phyloP scores from a whole-genome alignment of 2,329 filamentous ascomycete genomes.

The Cladosporium sp. region DNA sequence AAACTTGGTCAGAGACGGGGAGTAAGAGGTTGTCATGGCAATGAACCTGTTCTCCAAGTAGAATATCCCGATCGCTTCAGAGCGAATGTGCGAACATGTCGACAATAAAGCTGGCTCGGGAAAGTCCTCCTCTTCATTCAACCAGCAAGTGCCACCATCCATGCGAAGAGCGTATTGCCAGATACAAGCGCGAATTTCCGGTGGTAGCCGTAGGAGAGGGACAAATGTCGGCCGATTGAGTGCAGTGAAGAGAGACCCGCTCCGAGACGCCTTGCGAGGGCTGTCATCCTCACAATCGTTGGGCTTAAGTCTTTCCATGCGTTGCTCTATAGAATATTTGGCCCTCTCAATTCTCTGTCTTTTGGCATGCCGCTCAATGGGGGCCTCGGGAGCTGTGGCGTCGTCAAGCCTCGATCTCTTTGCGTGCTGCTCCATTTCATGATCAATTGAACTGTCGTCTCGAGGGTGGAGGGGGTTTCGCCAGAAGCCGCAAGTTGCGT shows the following conservation, averaged over 20 bases:
- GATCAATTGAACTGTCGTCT: background rate
- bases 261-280: background rate
- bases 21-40: background rate
- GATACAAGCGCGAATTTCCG: background rate
- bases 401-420: background rate
- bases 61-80: background rate
- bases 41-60: background rate
- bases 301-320: no score
- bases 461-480: no score
- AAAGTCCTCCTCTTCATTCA: background rate
- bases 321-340: no score
- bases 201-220: background rate
- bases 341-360: no score
- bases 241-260: background rate
- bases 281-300: no score
- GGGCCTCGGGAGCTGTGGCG: background rate
- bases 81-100: background rate
- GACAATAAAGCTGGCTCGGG: background rate
- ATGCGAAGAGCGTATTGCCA: background rate
- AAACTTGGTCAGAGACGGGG: background rate
- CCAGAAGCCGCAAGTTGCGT: no score
- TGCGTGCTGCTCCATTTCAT: background rate
- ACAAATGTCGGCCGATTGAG: background rate
- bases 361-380: no score
- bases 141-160: background rate